Evolutionary conservation across 108 stramenopile species (phyloP).

Genomic region (Cyclotella distinguenda): DNA sequence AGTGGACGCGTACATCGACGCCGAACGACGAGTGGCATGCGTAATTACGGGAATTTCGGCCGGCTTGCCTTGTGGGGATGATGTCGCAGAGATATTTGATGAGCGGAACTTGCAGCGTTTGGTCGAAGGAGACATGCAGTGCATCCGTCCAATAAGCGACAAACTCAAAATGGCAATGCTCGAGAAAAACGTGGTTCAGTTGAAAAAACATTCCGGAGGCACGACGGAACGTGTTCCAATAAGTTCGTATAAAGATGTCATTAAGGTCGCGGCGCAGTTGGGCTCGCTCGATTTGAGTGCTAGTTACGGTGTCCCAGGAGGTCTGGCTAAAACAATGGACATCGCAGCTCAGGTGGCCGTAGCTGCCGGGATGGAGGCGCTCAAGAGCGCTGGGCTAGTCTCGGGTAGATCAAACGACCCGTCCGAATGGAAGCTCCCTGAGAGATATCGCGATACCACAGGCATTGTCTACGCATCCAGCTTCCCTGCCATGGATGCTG

Average conservation of each 20-base stretch:
- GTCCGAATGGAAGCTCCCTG: constrained; percentile 87
- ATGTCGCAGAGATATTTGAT: constrained; percentile 62
- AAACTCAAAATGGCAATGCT: constrained; percentile 71
- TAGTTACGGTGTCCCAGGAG: constrained; percentile 85
- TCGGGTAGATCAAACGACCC: constrained; percentile 73
- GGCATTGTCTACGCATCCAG: constrained; percentile 95
- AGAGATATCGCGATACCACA: constrained; percentile 87
- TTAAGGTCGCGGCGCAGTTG: constrained; percentile 89
- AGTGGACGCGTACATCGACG: constrained; percentile 50
- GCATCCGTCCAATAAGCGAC: constrained; percentile 74
- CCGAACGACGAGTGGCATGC: constrained; percentile 67
- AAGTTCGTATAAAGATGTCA: constrained; percentile 55
- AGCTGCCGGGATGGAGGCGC: constrained; percentile 93
- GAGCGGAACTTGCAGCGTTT: constrained; percentile 74
- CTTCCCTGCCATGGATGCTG: constrained; percentile 96
- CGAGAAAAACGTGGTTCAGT: constrained; percentile 92
- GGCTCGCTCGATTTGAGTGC: constrained; percentile 75
- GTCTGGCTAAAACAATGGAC: constrained; percentile 95
- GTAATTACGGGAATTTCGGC: constrained; percentile 95
- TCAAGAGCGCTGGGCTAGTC: constrained; percentile 92
- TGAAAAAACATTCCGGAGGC: constrained; percentile 72
- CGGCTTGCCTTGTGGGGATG: constrained; percentile 81
- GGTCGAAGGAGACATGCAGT: constrained; percentile 71
- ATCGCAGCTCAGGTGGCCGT: constrained; percentile 94
- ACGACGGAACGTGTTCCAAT: constrained; percentile 59